phyloP scores from a whole-genome alignment of 2,329 filamentous ascomycete genomes.

The Talaromyces sp. region DNA sequence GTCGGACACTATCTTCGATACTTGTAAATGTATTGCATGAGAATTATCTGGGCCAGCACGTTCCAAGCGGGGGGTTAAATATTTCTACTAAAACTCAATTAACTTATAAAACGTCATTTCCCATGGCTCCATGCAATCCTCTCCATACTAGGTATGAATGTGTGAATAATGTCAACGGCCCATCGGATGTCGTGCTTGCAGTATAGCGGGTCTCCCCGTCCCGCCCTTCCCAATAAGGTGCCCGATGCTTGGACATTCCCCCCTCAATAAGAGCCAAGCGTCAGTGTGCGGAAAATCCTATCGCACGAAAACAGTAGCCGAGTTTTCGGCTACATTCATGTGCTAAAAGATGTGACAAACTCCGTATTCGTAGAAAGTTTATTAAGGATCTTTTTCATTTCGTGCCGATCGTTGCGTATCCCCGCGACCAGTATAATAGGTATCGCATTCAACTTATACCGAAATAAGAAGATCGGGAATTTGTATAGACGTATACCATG shows the following conservation, averaged over 20 bases:
- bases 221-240: constrained; percentile 22
- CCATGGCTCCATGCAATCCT: neutral
- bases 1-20: no score
- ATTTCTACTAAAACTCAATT: no score
- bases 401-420: neutral
- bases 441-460: no score
- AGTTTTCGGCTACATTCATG: neutral
- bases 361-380: no score
- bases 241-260: constrained; percentile 11
- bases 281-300: neutral
- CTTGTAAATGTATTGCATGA: no score
- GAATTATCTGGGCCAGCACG: no score
- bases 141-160: neutral
- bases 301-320: neutral
- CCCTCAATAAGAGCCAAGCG: neutral
- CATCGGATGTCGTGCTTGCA: constrained; percentile 24
- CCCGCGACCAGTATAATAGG: no score
- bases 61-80: no score
- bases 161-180: constrained; percentile 11
- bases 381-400: no score
- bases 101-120: constrained; percentile 1
- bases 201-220: constrained; percentile 5
- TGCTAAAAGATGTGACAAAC: neutral
- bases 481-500: neutral
- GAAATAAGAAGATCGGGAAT: no score